These are phyloP conservation scores for Globisporangium cystogenes DNA, from an alignment of 352 stramenopile genomes.

Conservation along the genomic window DNA sequence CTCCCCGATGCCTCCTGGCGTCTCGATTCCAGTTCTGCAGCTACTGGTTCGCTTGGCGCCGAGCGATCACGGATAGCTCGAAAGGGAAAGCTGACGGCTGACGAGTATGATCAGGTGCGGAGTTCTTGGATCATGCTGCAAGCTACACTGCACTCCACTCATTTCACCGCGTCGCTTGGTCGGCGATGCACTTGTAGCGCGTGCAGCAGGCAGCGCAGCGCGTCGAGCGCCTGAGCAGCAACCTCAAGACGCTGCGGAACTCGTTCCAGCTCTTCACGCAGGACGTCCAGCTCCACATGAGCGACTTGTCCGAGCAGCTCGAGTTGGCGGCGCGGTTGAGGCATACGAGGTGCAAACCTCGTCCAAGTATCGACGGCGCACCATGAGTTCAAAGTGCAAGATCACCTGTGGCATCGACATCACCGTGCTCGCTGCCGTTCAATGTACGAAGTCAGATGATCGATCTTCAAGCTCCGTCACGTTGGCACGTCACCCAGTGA, in stretches of 20 bases:
- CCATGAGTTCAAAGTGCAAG: background rate
- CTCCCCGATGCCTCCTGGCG: conserved; percentile 32
- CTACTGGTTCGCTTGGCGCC: too few species aligned
- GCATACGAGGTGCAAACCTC: background rate
- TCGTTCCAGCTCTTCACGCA: conserved; percentile 57
- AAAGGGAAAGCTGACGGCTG: conserved; percentile 20
- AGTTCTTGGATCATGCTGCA: too few species aligned
- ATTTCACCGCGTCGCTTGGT: background rate
- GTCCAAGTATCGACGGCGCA: too few species aligned
- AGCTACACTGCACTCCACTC: too few species aligned
- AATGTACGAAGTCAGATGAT: background rate
- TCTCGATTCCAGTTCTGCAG: background rate
- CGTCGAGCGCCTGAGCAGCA: conserved; percentile 28
- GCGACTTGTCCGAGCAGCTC: conserved; percentile 36
- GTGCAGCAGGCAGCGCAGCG: conserved; percentile 23
- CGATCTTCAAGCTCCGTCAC: too few species aligned
- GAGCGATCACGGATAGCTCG: background rate
- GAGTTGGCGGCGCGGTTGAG: conserved; percentile 16
- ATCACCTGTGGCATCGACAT: background rate
- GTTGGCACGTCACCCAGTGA: too few species aligned
- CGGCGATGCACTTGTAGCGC: conserved; percentile 15
- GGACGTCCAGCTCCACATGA: conserved; percentile 51
- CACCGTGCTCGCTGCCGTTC: too few species aligned
- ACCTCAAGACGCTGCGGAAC: conserved; percentile 36
- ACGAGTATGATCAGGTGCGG: conserved; percentile 29